Base-by-base conservation (phyloP, 1,284 basidiomycete species). In the Microbotryum silenes-acaulis region DNA sequence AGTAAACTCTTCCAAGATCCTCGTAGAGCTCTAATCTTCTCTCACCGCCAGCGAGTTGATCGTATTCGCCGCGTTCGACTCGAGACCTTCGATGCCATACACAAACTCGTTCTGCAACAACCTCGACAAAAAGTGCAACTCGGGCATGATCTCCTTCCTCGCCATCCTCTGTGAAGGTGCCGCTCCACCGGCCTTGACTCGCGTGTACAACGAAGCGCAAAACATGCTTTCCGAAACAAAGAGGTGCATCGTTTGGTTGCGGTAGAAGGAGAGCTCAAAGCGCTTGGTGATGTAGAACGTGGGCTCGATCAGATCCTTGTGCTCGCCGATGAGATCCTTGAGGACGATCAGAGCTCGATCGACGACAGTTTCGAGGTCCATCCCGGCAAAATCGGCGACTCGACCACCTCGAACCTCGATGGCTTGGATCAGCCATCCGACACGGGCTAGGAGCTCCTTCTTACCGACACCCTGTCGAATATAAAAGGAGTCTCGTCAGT, bases 181-280 rank as follows among this genome's bases (percentile, higher is more conserved):
- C 0, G 70, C 68, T 9, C 74, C 74, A 54, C 74, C 75, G 37
- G 75, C 73, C 64, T 76, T 76, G 68, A 76, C 71, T 33, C 65
- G 68, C 21, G 73, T 75, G 62, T 76, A 76, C 37, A 69, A 57
- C 4, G 62, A 56, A 10, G 62, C 54, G 48, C 64, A 67, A 18
- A 65, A 59, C 23, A 70, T 49, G 0, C 58, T 42, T 20, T 67
- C 67, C 12, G 63, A 64, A 31, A 64, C 61, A 33, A 71, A 72
- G 45, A 69, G 60, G 46, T 69, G 67, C 27, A 71, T 68, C 49
- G 56, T 54, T 64, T 76, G 75, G 56, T 76, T 76, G 47, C 75
- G 73, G 63, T 75, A 75, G 66, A 75, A 75, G 56, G 71, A 72
- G 21, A 76, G 71, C 61, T 75, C 75, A 65, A 77, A 77, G 9